These are phyloP conservation scores for Colletotrichum sp. DNA, from an alignment of 2,329 filamentous ascomycete species.

Conservation along the genomic window DNA sequence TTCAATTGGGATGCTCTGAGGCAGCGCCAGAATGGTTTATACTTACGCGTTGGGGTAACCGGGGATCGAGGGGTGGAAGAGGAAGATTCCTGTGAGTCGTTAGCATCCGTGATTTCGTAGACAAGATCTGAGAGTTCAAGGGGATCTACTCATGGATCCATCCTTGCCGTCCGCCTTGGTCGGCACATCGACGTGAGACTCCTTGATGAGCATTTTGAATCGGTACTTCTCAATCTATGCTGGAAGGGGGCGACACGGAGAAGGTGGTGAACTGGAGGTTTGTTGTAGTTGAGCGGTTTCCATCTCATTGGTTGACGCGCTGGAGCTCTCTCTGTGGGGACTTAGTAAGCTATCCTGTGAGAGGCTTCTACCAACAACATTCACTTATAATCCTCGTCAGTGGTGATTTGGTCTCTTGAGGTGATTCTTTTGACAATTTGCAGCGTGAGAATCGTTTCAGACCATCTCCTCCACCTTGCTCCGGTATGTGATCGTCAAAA, in stretches of 20 bases:
- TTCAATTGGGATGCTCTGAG: neutral
- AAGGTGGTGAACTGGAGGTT: neutral
- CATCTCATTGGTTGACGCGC: neutral
- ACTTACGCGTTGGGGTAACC: conserved; percentile 84
- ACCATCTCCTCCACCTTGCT: neutral
- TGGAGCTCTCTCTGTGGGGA: neutral
- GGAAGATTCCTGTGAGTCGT: conserved; percentile 73
- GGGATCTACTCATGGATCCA: conserved; percentile 53
- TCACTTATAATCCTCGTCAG: neutral
- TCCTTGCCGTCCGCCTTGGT: conserved; percentile 59
- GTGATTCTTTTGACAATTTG: neutral
- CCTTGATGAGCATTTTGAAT: conserved; percentile 56
- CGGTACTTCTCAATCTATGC: fast-evolving
- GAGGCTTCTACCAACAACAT: neutral
- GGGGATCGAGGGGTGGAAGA: conserved; percentile 85
- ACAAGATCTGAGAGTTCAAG: neutral
- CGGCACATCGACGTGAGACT: conserved; percentile 56
- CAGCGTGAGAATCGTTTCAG: neutral
- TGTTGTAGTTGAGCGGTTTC: conserved; percentile 12
- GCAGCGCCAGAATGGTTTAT: fast-evolving
- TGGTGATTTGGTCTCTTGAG: neutral
- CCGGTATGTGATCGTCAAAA: neutral
- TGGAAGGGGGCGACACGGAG: neutral
- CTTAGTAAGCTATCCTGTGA: conserved; percentile 15
- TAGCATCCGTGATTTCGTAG: neutral